Evolutionary conservation across 345 rosid species (phyloP), one percentile per base, ranked within the genome.

Genomic region (Lumnitzera littorea): DNA sequence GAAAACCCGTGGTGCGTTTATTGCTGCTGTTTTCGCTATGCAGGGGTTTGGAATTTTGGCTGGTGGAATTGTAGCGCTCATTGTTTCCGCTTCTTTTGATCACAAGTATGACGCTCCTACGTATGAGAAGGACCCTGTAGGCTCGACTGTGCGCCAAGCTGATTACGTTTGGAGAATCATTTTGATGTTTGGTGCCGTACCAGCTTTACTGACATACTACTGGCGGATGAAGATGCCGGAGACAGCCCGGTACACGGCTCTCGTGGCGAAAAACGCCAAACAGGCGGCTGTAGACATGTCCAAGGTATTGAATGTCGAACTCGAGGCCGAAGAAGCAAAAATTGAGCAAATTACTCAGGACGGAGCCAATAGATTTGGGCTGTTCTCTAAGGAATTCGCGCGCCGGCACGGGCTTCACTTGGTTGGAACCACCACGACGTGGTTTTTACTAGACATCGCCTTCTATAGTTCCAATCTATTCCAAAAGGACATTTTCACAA

Each of bases 151-250:
- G n/a, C 84, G 80, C 0, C 55, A 86, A 67, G 86, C 91, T 2
- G 91, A 89, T 67, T 80, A 65, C 55, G 81, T 80, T 16, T 89
- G 94, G 94, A 75, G 96, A 50, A 70, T 81, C 15, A 61, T 86
- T 15, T 20, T 89, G 49, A 89, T 89, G 86, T 46, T 86, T 1
- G 96, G 96, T 2, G 91, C 96, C 13, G 0, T 89, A 48, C 91
- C 94, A 2, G 91, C 96, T 24, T 64, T 61, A 0, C 61, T 89
- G 11, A 86, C 96, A 15, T 86, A 77, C 67, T 86, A 82, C 66
- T 86, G 83, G 89, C 69, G 87, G 7, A 73, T 75, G 83, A 73
- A 81, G 75, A 89, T 89, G 91, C 92, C 96, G 0, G 96, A 86
- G 77, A 89, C 96, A 0, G 91, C 96, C 29, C 87, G 89, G 12